Percentiles rank a stretch among this genome's conserved stretches.
These are phyloP conservation scores for Colletotrichum chrysophilum DNA, from an alignment of 2,329 filamentous ascomycete species.

Conservation along the genomic window DNA sequence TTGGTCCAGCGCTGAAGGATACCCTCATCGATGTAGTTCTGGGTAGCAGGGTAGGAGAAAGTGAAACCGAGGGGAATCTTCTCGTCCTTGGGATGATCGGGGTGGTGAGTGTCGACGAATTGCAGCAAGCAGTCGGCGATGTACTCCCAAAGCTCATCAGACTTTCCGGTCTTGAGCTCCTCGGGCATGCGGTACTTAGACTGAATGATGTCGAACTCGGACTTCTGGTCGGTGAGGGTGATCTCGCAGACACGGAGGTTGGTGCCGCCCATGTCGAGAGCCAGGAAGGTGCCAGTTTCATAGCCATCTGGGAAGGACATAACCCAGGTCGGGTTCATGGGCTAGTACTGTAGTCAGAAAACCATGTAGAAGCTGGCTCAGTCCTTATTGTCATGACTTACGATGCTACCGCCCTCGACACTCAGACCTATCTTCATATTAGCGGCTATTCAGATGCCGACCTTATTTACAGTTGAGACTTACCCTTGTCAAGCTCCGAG, in stretches of 20 bases:
- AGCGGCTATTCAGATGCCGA: background rate
- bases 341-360: conserved; percentile 55
- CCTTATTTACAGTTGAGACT: conserved; percentile 24
- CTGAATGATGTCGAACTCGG: conserved; percentile 93
- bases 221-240: conserved; percentile 83
- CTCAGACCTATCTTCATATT: conserved; percentile 66
- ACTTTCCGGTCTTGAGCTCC: conserved; percentile 83
- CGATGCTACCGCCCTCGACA: conserved; percentile 90
- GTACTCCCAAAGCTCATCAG: conserved; percentile 92
- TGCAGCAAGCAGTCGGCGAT: conserved; percentile 91
- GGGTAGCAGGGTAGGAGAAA: conserved; percentile 93
- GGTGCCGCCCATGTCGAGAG: conserved; percentile 95
- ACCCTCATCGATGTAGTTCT: conserved; percentile 92
- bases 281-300: conserved; percentile 86
- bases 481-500: conserved; percentile 84
- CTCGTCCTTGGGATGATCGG: conserved; percentile 64
- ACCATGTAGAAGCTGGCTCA: background rate
- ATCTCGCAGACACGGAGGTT: conserved; percentile 96
- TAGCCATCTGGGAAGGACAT: conserved; percentile 87
- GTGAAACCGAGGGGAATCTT: conserved; percentile 88
- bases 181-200: conserved; percentile 96
- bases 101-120: conserved; percentile 87
- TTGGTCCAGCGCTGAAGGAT: conserved; percentile 96
- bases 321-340: conserved; percentile 98
- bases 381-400: conserved; percentile 52